Base-by-base conservation (phyloP, 2,329 filamentous ascomycete species). In the Metarhizium album region DNA sequence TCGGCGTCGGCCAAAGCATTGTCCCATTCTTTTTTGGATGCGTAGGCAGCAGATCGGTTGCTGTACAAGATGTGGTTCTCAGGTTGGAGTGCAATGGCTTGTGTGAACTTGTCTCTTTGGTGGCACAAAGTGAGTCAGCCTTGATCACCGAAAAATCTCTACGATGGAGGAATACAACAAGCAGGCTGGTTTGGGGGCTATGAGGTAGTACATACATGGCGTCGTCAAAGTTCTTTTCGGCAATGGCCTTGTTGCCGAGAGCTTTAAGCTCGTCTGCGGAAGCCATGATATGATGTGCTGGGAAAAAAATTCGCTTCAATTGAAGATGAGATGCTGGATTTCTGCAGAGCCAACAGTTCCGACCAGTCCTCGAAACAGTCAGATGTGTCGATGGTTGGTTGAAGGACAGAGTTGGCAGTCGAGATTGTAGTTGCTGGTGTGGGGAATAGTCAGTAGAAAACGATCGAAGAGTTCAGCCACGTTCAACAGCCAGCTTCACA, bases 201-300 rank as follows among this genome's bases (percentile, higher is more conserved):
- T 31, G 33, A n/a, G 27, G 6, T 20, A 31, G 11, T 23, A 82
- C 88, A 72, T 80, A 97, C 91, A 95, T 82, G 65, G 93, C 93
- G 69, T 91, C 89, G 64, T 90, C 80, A 69, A 95, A 98, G 72
- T 97, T 90, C 80, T 97, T 97, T 56, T 88, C 90, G 58, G 89
- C 86, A 71, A 98, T 98, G 71, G 94, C 90, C 78, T 95, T 95
- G 79, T 98, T 98, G 76, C 91, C 93, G 68, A 93, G 86, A 64
- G 90, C 89, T 78, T 98, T 98, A 64, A 98, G 82, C 80, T 91
- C 80, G 69, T 84, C 82, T 60, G 80, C 80, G 55, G 77, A 78
- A 62, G 78, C 70, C 79, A 82, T 82, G 49, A 38, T 56, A 52
- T 16, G 47, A 20, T 22, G 45, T 45, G 42, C 48, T 52, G 45